phyloP scores from a whole-genome alignment of 257 asterid genomes.

The Nicotiana tomentosiformis region DNA sequence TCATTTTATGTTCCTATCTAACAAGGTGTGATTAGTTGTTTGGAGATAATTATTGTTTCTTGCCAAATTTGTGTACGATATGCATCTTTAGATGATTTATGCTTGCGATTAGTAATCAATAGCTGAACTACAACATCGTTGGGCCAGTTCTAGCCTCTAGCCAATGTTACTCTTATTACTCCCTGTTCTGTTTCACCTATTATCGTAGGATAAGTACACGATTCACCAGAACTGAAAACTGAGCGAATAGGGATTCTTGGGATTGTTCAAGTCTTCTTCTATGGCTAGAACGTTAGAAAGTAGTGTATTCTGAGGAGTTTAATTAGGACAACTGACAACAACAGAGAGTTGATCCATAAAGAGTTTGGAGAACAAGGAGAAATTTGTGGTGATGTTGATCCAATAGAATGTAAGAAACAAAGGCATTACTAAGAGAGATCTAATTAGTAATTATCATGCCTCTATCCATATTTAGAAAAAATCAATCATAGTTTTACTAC shows the following conservation, averaged over 20 bases:
- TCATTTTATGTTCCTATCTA: background rate
- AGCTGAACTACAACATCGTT: background rate
- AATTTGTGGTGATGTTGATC: background rate
- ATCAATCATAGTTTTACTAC: background rate
- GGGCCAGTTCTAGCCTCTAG: background rate
- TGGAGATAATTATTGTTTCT: background rate
- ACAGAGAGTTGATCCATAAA: background rate
- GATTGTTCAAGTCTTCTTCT: background rate
- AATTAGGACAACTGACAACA: background rate
- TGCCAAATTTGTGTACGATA: background rate
- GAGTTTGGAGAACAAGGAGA: background rate
- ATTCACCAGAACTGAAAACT: background rate
- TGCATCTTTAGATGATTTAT: background rate
- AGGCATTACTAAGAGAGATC: background rate
- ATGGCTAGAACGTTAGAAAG: background rate
- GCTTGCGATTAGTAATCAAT: background rate
- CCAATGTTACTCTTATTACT: background rate
- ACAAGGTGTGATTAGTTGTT: background rate
- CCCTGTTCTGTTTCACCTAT: background rate
- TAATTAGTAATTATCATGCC: background rate
- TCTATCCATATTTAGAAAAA: background rate
- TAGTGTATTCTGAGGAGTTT: background rate
- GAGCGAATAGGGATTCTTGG: background rate
- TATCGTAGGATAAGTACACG: background rate
- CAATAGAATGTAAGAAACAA: background rate